These are phyloP conservation scores for Citrus medica DNA, from an alignment of 345 rosid genomes.

Conservation along the genomic window DNA sequence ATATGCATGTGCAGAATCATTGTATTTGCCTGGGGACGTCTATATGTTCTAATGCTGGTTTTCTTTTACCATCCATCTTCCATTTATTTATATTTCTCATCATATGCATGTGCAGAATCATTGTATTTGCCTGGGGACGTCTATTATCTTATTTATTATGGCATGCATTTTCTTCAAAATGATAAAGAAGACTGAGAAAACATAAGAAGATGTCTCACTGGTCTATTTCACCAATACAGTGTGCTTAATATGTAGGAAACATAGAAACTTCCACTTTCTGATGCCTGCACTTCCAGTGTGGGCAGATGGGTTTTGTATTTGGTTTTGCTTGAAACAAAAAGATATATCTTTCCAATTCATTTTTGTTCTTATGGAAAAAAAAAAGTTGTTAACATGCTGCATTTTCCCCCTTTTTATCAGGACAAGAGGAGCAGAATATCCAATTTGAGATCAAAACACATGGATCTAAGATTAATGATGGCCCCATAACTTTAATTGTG, in stretches of 20 bases:
- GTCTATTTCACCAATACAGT: not conserved
- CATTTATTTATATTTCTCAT: not conserved
- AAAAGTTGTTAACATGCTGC: not conserved
- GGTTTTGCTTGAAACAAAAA: not conserved
- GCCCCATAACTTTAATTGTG: slow-evolving; percentile 78
- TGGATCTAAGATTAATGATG: slow-evolving; percentile 50
- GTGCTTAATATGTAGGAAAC: not conserved
- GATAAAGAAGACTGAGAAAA: not conserved
- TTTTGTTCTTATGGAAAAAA: not conserved
- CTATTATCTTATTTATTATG: not conserved
- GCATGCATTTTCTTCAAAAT: not conserved
- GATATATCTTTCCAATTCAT: not conserved
- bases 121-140: not conserved
- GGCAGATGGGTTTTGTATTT: not conserved
- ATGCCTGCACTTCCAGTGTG: not conserved
- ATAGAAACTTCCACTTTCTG: not conserved
- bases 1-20: not conserved
- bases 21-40: not conserved
- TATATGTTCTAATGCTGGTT: not conserved
- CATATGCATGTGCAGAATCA: not conserved
- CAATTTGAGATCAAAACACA: slow-evolving; percentile 85
- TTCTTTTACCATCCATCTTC: not conserved
- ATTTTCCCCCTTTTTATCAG: slow-evolving; percentile 35
- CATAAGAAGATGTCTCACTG: not conserved
- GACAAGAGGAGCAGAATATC: slow-evolving; percentile 81